phyloP scores from a whole-genome alignment of 2,329 filamentous ascomycete species.

The Samsoniella hepiali region DNA sequence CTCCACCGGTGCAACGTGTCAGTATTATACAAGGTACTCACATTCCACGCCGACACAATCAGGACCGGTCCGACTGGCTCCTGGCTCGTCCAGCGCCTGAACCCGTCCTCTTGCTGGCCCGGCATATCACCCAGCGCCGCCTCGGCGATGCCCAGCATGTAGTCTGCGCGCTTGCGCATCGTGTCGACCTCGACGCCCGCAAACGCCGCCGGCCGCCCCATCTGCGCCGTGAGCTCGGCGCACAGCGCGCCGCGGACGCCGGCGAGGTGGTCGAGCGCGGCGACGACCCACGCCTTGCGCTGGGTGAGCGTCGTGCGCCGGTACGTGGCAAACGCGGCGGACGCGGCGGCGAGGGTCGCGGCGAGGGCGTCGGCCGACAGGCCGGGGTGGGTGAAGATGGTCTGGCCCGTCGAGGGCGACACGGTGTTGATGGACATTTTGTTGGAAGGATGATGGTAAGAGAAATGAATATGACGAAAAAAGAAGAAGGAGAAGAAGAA shows the following conservation, averaged over 20 bases:
- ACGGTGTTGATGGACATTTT: conserved; percentile 46
- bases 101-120: conserved; percentile 80
- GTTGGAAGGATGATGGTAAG: not conserved
- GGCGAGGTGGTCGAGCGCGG: conserved; percentile 68
- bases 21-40: conserved; percentile 43
- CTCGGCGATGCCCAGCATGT: conserved; percentile 77
- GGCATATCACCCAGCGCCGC: conserved; percentile 75
- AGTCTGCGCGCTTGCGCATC: conserved; percentile 79
- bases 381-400: conserved; percentile 59
- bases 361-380: conserved; percentile 56
- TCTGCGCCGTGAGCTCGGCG: conserved; percentile 84
- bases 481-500: not conserved
- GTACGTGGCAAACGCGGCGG: conserved; percentile 73
- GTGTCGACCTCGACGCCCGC: conserved; percentile 80
- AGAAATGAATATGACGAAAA: not conserved
- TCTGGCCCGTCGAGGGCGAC: conserved; percentile 65
- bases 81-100: conserved; percentile 86
- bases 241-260: conserved; percentile 75
- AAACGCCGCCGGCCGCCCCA: conserved; percentile 89
- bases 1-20: not conserved
- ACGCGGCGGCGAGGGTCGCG: conserved; percentile 53
- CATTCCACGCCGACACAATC: conserved; percentile 94
- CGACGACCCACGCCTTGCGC: conserved; percentile 75
- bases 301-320: conserved; percentile 70
- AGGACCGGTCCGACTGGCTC: conserved; percentile 83